Conservation (phyloP, 2,329 filamentous ascomycete genomes). For the Aureobasidium sp. region DNA sequence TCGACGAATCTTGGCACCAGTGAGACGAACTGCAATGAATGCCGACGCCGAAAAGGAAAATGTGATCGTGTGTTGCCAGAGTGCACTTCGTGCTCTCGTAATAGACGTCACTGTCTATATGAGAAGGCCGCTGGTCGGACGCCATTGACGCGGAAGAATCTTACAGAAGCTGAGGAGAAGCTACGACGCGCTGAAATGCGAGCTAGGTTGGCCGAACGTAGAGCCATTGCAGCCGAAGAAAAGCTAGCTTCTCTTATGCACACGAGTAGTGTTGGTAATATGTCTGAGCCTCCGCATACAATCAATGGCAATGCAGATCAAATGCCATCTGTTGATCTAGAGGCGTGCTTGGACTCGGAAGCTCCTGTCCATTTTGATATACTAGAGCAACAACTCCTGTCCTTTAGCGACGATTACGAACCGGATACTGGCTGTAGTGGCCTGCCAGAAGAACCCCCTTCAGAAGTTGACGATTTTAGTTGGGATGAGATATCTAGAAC, state of each 20-base stretch:
- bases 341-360: background rate
- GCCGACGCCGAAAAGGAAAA: slow-evolving; percentile 25
- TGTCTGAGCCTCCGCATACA: background rate
- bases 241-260: slow-evolving; percentile 8
- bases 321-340: background rate
- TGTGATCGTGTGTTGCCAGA: slow-evolving; percentile 32
- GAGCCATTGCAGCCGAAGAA: slow-evolving; percentile 22
- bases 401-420: background rate
- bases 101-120: slow-evolving; percentile 43
- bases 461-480: slow-evolving; percentile 24
- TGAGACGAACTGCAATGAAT: slow-evolving; percentile 23
- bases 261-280: background rate
- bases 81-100: slow-evolving; percentile 36
- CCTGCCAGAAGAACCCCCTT: slow-evolving; percentile 23
- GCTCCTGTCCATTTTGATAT: background rate
- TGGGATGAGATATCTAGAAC: slow-evolving; percentile 19
- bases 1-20: background rate
- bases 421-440: background rate
- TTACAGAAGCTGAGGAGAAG: slow-evolving; percentile 40
- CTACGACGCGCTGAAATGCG: slow-evolving; percentile 28
- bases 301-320: background rate
- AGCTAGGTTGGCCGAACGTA: slow-evolving; percentile 20
- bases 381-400: background rate
- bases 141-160: slow-evolving; percentile 42
- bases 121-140: slow-evolving; percentile 41